Evolutionary conservation across 805 yeast genomes (phyloP), one percentile per base, ranked within the genome.

Genomic region (Cyberlindnera saturnus): DNA sequence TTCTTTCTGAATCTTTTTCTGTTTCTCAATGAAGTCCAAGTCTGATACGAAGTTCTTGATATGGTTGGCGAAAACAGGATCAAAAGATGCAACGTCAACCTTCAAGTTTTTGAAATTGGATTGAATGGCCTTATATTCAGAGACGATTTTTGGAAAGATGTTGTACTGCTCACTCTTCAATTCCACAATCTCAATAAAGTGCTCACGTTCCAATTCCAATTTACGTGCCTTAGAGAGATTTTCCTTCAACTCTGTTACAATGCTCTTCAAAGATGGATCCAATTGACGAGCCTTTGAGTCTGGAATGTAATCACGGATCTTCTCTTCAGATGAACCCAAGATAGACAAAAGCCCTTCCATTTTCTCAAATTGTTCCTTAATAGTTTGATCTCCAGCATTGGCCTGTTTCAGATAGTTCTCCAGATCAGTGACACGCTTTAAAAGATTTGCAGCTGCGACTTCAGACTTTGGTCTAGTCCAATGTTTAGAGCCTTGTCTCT

Each of bases 401-500:
- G 95, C 93, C 47, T 77, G 78, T 1, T 55, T 51, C 15, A 84
- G 58, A 53, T 80, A 82, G 3, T 54, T 57, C 29, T 67, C 68
- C 56, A 82, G 65, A 17, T 71, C 71, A 2, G 57, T 54, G 2
- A 81, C 55, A 39, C 72, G 72, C 4, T 61, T 60, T 37, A 62
- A 49, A 4, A 74, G 59, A 2, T 63, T 67, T 0, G 58, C 49
- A 9, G 74, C 72, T 1, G 79, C 75, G 4, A 60, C 71, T 10
- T 56, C 51, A 1, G 89, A 75, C 0, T 67, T 51, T 0, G 62
- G 56, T 19, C 88, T 60, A 0, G 54, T 67, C 90, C 90, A 84
- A 29, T 68, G 60, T 2, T 61, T 59, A 0, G 74, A 60, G 1
- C 88, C 89, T 45, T 74, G 73, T 30, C 71, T 62, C n/a, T 58